A percentile compares a stretch with the other conserved stretches of the same genome.
Evolutionary conservation across 148 eudicot genomes (phyloP).

Genomic region (Talinum fruticosum): DNA sequence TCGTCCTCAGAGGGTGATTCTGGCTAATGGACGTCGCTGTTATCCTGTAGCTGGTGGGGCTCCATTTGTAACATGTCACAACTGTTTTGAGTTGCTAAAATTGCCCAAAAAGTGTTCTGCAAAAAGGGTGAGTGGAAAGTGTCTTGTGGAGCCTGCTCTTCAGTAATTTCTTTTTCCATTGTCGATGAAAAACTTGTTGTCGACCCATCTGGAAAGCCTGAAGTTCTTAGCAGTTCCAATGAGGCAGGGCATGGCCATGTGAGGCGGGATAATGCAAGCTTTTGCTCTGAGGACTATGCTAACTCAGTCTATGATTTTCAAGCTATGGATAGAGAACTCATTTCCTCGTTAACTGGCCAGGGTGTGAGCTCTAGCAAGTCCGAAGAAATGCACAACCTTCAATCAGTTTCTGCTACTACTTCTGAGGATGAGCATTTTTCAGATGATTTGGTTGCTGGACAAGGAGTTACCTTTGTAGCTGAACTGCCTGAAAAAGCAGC

Average conservation of each 20-base stretch:
- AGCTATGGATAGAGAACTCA: conserved; percentile 61
- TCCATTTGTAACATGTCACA: conserved; percentile 76
- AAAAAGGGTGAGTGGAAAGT: conserved; percentile 54
- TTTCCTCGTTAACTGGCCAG: conserved; percentile 36
- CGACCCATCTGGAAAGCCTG: conserved; percentile 31
- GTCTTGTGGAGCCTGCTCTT: conserved; percentile 76
- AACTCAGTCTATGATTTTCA: conserved; percentile 75
- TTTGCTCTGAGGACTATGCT: conserved; percentile 81
- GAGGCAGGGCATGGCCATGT: conserved; percentile 27
- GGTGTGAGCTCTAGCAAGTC: conserved; percentile 49
- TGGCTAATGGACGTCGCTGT: conserved; percentile 45
- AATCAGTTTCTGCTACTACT: conserved; percentile 49
- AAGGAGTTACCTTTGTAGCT: conserved; percentile 28
- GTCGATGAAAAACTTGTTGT: conserved; percentile 57
- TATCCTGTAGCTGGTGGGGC: conserved; percentile 80
- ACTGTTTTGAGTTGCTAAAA: conserved; percentile 75
- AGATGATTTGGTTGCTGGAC: conserved; percentile 30
- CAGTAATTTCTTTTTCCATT: conserved; percentile 46
- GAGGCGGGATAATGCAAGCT: conserved; percentile 46
- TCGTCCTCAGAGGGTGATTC: conserved; percentile 49
- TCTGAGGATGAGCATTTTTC: conserved; percentile 59
- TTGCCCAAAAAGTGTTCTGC: conserved; percentile 47
- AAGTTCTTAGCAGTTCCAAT: conserved; percentile 33
- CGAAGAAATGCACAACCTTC: conserved; percentile 43
- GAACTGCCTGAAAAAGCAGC: conserved; percentile 35